A percentile compares a stretch with the other conserved stretches of the same genome.
Conservation (phyloP, 352 stramenopile species). For the Phytophthora pluvialis region DNA sequence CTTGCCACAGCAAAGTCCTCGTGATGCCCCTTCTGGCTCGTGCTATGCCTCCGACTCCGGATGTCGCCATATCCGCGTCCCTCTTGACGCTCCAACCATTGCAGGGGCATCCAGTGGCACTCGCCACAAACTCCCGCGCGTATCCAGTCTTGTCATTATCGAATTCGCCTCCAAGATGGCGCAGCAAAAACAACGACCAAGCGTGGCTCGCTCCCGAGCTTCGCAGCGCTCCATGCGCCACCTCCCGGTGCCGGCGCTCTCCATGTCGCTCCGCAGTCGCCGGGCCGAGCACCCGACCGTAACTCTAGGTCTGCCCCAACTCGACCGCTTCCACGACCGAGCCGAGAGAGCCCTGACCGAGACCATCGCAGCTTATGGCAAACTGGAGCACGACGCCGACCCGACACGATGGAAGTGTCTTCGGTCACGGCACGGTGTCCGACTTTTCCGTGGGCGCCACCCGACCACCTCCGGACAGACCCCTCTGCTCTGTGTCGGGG, state of each 20-base stretch:
- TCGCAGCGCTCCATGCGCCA: conserved; percentile 27
- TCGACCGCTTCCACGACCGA: conserved; percentile 46
- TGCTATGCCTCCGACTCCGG: conserved; percentile 16
- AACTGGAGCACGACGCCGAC: conserved; percentile 35
- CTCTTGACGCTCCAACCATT: not conserved
- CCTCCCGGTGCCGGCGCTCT: conserved; percentile 27
- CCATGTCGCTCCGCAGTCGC: conserved; percentile 37
- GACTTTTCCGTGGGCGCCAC: conserved; percentile 42
- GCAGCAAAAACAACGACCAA: conserved; percentile 10
- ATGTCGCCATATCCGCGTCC: conserved; percentile 22
- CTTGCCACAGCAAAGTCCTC: conserved; percentile 7
- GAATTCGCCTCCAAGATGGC: conserved; percentile 31
- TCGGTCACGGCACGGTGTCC: conserved; percentile 36
- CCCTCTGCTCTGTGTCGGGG: conserved; percentile 40
- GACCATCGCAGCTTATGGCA: conserved; percentile 44
- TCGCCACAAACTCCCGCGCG: conserved; percentile 6
- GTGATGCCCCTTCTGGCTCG: conserved; percentile 24
- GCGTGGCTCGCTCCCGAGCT: conserved; percentile 22
- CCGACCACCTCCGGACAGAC: conserved; percentile 1
- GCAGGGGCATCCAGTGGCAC: conserved; percentile 3
- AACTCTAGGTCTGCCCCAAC: conserved; percentile 30
- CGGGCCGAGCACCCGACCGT: conserved; percentile 26
- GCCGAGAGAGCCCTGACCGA: conserved; percentile 40
- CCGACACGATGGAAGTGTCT: conserved; percentile 45
- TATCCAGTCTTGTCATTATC: conserved; percentile 20